Base-by-base conservation (phyloP, 2,329 filamentous ascomycete genomes). In the Laburnicola sp. region DNA sequence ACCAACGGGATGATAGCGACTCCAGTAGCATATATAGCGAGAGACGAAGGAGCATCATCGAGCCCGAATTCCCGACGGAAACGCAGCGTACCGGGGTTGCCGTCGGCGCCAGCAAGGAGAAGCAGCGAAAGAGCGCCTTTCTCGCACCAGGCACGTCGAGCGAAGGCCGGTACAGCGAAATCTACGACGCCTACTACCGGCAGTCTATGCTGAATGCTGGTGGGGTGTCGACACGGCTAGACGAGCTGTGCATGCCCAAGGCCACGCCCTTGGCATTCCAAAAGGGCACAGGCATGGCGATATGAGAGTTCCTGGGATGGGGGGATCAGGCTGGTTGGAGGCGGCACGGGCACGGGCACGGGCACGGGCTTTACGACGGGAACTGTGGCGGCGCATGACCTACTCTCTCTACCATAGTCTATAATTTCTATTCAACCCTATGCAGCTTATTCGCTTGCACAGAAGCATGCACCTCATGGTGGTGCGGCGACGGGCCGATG, bases 151-250 rank as follows among this genome's bases (percentile, higher is more conserved):
- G 47, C 9, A 53, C 54, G 4, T 39, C 53, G 4, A 46, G 57
- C 6, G 49, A 42, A 22, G 51, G 45, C 2, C 64, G 68, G 16
- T 58, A 73, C 40, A 72, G 69, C 57, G 71, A 74, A n/a, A 71
- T 74, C 56, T 73, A 71, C 61, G 71, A 73, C 22, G 66, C 69
- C 0, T 74, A 74, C 56, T 74, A 71, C 54, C 66, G 70, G 21
- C 57, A 67, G 21, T 71, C 69, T 23, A 59, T 63, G 27, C 42
- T 61, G 5, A 53, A 46, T 9, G 23, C 47, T 16, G 43, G 53
- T 16, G 16, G 16, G 16, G 45, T 50, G 23, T 42, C 50, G 6
- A 59, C 59, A 35, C 54, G 56, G 9, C 30, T 54, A 6, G 53
- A 60, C 3, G 59, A 63, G 16, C 34, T 59, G 55, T 11, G 52